Base-by-base conservation (phyloP, 192 early-diverging fungal genomes). In the Lunasporangiospora selenospora region DNA sequence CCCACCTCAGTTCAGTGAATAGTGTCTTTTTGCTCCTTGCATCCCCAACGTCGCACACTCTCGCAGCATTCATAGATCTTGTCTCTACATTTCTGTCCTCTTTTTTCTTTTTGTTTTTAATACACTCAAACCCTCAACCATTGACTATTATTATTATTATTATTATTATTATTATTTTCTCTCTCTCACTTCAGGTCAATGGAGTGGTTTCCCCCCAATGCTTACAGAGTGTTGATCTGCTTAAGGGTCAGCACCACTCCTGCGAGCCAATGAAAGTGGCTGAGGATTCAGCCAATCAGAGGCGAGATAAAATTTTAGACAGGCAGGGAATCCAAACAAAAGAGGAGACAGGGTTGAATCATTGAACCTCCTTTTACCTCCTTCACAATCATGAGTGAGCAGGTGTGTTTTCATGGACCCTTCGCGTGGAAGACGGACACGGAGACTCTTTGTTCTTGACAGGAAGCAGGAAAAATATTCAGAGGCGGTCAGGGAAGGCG, bases 331-430 rank as follows among this genome's bases (percentile, higher is more conserved):
- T 15, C 23, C 26, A 34, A 21, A 40, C 26, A 1, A 51, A 19
- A 33, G 32, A 62, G 13, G 21, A 26, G 5, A 11, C 9, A 13
- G 6, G 31, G 13, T 12, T 32, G 34, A 24, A 13, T 8, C 24
- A 24, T 50, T 50, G 31, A 33, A 13, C 24, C n/a, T 18, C 42
- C n/a, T 43, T 23, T 29, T 48, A n/a, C 12, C 46, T 48, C 46
- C 26, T 23, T 48, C 46, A 48, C 46, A 29, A 48, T 48, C 46
- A 13, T 48, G 27, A n/a, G 5, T 29, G 46, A 48, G n/a, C n/a
- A n/a, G n/a, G n/a, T n/a, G n/a, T n/a, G n/a, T n/a, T n/a, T n/a
- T n/a, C n/a, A n/a, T n/a, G n/a, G n/a, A n/a, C n/a, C n/a, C n/a
- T n/a, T n/a, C n/a, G n/a, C n/a, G n/a, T n/a, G n/a, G n/a, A n/a